Evolutionary conservation across 257 asterid species (phyloP).

Genomic region (Linaria vulgaris): DNA sequence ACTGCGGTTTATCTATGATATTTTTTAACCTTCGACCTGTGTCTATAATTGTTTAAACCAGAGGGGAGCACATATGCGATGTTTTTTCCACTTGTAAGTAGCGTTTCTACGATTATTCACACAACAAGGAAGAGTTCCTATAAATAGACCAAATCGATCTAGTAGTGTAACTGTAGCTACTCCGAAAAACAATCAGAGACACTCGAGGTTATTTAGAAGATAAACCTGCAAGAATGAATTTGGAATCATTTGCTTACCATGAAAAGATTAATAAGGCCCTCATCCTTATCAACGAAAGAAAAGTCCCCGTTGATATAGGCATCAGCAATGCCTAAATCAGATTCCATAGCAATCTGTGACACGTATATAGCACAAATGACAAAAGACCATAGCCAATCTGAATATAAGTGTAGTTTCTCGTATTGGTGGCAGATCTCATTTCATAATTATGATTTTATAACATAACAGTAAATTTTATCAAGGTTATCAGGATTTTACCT

Average conservation of each 20-base stretch:
- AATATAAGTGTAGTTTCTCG: not conserved
- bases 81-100: no score
- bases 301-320: slow-evolving; percentile 72
- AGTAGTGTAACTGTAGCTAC: no score
- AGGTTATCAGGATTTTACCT: slow-evolving; percentile 39
- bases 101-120: no score
- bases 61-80: no score
- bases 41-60: no score
- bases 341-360: slow-evolving; percentile 60
- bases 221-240: not conserved
- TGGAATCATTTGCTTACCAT: slow-evolving; percentile 34
- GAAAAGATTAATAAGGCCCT: slow-evolving; percentile 58
- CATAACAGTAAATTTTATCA: not conserved
- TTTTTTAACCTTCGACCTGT: no score
- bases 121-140: no score
- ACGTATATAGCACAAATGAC: not conserved
- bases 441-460: not conserved
- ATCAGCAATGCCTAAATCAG: slow-evolving; percentile 43
- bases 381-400: not conserved
- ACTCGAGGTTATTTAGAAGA: no score
- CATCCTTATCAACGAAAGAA: slow-evolving; percentile 58
- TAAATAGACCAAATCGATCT: no score
- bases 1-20: no score
- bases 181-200: no score
- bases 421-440: not conserved